Base-by-base conservation (phyloP, 495 filamentous ascomycete species). In the Evernia prunastri region DNA sequence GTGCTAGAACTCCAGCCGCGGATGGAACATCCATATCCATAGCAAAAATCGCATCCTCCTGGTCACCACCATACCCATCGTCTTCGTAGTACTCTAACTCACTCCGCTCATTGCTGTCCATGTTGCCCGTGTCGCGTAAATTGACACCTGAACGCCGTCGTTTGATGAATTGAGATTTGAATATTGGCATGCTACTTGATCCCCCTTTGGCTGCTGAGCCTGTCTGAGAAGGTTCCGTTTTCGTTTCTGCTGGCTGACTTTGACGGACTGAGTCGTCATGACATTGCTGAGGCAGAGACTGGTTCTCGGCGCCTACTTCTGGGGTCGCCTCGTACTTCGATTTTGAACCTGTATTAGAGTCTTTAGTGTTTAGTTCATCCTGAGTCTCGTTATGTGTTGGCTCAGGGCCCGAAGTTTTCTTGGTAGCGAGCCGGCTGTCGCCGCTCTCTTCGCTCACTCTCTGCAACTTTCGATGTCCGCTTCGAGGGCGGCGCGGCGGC, bases 11-110 rank as follows among this genome's bases (percentile, higher is more conserved):
- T 23, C 56, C 40, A 61, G 60, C 37, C 59, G 45, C 25, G 65
- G 64, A 42, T 72, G 66, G 39, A 70, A 56, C 0, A 69, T 86
- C 81, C 33, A 84, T 78, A 65, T 91, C 88, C 87, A 91, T 90
- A 11, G 82, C 67, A 69, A 91, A 91, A 10, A 89, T 81, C 25
- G 87, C 88, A 64, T 91, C 85, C 67, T 92, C 91, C 39, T 77
- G 79, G 70, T 93, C 89, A 18, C 84, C 89, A 66, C 88, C 86
- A 75, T 96, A 95, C 9, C 86, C 91, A 49, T 89, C 89, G 61
- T 96, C 90, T 67, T 92, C 90, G 65, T 88, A 92, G 68, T 89
- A 95, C 72, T 93, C 82, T 9, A 96, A 78, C 53, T 88, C 83
- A n/a, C 87, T 83, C 23, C 83, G 79, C 25, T 83, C 77, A n/a